Percentiles rank a stretch among this genome's conserved stretches.
phyloP scores from a whole-genome alignment of 1,284 basidiomycete genomes.

The Puccinia sorghi region DNA sequence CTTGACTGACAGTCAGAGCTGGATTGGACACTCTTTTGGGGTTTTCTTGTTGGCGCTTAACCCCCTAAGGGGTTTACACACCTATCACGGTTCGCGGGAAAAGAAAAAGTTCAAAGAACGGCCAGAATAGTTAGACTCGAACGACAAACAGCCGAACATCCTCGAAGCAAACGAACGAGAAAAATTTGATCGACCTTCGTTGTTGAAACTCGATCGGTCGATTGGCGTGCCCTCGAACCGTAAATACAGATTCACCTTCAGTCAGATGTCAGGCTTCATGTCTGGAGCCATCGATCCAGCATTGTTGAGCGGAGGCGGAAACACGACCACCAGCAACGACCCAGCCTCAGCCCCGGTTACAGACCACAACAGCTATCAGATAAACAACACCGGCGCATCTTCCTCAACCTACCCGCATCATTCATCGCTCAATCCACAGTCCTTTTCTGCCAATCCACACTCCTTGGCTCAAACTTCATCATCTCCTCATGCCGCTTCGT shows the following conservation, averaged over 20 bases:
- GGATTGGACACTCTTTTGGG: too few species aligned
- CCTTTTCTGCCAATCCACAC: not conserved
- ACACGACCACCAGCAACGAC: constrained; percentile 6
- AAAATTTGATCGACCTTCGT: too few species aligned
- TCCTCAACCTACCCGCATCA: not conserved
- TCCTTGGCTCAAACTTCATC: not conserved
- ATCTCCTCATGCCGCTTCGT: not conserved
- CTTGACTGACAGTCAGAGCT: too few species aligned
- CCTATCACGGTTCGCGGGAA: too few species aligned
- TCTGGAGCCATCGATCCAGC: constrained; percentile 48
- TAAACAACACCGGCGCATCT: not conserved
- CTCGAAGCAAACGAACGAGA: too few species aligned
- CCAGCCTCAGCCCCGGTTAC: not conserved
- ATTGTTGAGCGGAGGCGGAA: constrained; percentile 28
- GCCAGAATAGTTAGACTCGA: too few species aligned
- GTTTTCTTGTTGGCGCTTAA: too few species aligned
- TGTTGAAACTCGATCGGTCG: not conserved
- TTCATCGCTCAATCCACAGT: not conserved
- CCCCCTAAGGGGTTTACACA: too few species aligned
- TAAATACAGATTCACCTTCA: not conserved
- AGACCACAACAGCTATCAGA: not conserved
- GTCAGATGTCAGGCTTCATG: constrained; percentile 38
- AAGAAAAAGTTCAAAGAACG: too few species aligned
- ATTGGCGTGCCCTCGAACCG: not conserved
- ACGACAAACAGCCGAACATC: too few species aligned